Percentiles rank a stretch among this genome's conserved stretches.
phyloP scores from a whole-genome alignment of 140 eudicot species.

The Flaveria floridana region DNA sequence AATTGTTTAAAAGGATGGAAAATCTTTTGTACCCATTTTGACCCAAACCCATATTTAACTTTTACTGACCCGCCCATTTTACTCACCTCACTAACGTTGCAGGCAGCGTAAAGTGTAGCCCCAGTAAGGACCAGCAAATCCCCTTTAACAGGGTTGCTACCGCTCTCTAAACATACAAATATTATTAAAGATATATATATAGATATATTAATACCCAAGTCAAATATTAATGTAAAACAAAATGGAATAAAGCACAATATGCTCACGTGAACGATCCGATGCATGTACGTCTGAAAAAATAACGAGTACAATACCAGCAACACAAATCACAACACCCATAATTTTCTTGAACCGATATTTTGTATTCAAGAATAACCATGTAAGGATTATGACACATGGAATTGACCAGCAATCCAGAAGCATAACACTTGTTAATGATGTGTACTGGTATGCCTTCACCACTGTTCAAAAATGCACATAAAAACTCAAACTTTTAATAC shows the following conservation, averaged over 20 bases:
- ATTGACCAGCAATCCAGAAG: constrained; percentile 96
- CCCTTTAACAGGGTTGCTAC: constrained; percentile 73
- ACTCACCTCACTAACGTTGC: constrained; percentile 82
- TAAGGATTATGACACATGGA: constrained; percentile 75
- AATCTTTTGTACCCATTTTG: too few species aligned
- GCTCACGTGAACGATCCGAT: constrained; percentile 71
- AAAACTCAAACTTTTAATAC: neutral
- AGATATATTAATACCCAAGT: neutral
- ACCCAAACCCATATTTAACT: neutral
- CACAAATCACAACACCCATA: constrained; percentile 67
- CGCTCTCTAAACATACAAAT: constrained; percentile 43
- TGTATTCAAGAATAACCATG: constrained; percentile 84
- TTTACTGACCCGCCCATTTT: neutral
- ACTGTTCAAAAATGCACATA: constrained; percentile 45
- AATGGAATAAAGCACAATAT: neutral
- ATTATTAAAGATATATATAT: constrained; percentile 10
- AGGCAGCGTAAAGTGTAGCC: constrained; percentile 82
- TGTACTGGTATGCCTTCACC: constrained; percentile 93
- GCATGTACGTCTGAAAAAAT: constrained; percentile 89
- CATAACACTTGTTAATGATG: constrained; percentile 90
- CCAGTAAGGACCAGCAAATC: constrained; percentile 77
- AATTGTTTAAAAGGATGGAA: too few species aligned
- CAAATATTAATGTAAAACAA: neutral
- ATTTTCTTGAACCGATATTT: constrained; percentile 57
- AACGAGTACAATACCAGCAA: constrained; percentile 75